Evolutionary conservation across 352 stramenopile species (phyloP).

Genomic region (Pilasporangium apinafurcum): DNA sequence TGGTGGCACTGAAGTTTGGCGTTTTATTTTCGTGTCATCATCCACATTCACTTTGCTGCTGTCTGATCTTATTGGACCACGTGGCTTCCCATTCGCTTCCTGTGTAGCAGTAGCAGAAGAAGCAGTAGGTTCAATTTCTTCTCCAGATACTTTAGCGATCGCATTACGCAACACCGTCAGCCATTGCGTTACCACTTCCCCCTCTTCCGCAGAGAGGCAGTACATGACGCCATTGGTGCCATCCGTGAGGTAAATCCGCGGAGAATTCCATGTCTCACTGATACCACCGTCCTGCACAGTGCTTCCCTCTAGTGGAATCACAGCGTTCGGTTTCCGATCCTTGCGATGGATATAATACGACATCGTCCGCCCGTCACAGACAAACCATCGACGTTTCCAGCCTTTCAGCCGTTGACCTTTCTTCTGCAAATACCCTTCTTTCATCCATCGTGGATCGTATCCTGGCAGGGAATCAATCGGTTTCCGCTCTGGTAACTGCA

Average conservation of each 20-base stretch:
- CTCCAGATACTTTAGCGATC: slow-evolving; percentile 19
- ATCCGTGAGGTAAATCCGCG: slow-evolving; percentile 81
- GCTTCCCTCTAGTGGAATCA: slow-evolving; percentile 74
- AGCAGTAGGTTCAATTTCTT: too few relatives aligned
- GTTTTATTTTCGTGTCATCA: background rate
- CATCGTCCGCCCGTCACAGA: slow-evolving; percentile 73
- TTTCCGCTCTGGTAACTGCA: slow-evolving; percentile 54
- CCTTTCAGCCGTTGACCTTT: slow-evolving; percentile 77
- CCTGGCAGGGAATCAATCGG: slow-evolving; percentile 34
- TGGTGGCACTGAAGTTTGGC: too few relatives aligned
- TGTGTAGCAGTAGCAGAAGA: background rate
- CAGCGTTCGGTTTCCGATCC: slow-evolving; percentile 75
- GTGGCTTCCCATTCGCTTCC: background rate
- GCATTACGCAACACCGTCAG: slow-evolving; percentile 56
- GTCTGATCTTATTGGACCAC: too few relatives aligned
- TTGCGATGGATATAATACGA: slow-evolving; percentile 82
- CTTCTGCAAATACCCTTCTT: slow-evolving; percentile 83
- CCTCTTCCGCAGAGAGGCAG: slow-evolving; percentile 73
- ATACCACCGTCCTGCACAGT: slow-evolving; percentile 76
- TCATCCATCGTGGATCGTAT: slow-evolving; percentile 65
- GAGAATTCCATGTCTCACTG: slow-evolving; percentile 84
- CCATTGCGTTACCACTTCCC: slow-evolving; percentile 62
- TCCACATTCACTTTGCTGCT: background rate
- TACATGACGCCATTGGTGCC: slow-evolving; percentile 70
- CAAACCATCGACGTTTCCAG: slow-evolving; percentile 84